Base-by-base conservation (phyloP, 306 rosid genomes). In the Acacia confusa region DNA sequence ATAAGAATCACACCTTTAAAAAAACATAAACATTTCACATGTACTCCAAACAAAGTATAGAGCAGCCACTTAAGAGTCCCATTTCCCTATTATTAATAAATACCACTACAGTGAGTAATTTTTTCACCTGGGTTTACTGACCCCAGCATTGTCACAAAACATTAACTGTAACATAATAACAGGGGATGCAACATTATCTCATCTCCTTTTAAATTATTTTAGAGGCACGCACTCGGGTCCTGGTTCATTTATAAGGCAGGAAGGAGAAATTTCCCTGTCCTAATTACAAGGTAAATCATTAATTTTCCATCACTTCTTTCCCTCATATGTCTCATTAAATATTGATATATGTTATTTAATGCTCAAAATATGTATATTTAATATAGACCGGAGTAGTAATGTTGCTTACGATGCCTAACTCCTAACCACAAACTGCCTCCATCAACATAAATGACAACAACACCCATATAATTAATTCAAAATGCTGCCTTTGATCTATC, bases 391-490 rank as follows among this genome's bases (percentile, higher is more conserved):
- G 52, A 10, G 19, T 3, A 16, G 24, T 19, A 55, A 16, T 9
- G 36, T 19, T 36, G 69, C 75, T 84, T 77, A 83, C 80, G 83
- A 78, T 65, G 52, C 53, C 97, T 82, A 94, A 88, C 84, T 38
- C 58, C 88, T 89, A 88, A 85, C 91, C 58, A 80, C 28, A 81
- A 69, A 45, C 72, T 36, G 68, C 66, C 74, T 78, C 69, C 83
- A 15, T 48, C 9, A 32, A 30, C 2, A 30, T 11, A 7, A 65
- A 65, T 28, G 19, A 16, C 14, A 15, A 11, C 64, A 9, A 14
- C 57, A 4, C 22, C 11, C 1, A 32, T 32, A 32, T 65, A 65
- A 24, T 30, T 28, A 64, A 30, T 32, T 12, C 2, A 32, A 36
- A 65, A 3, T 32, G 71, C 0, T 6, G 5, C 25, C 44, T 32